Evolutionary conservation across 148 eudicot species (phyloP).

Genomic region (Amaranthus palmeri): DNA sequence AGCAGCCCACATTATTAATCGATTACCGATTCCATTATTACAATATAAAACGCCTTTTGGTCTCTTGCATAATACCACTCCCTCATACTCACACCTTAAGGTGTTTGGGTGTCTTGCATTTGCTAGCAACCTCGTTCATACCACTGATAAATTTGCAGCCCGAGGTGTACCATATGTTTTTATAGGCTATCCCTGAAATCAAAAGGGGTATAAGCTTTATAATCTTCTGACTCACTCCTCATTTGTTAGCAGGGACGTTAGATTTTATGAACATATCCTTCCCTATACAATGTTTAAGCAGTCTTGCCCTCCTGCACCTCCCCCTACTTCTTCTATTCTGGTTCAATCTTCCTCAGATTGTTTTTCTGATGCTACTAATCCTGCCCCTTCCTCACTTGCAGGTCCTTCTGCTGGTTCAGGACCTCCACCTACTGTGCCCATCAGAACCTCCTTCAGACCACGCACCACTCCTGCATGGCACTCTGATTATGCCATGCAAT

Average conservation of each 20-base stretch:
- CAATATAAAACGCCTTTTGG: not conserved
- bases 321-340: not conserved
- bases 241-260: not conserved
- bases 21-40: not conserved
- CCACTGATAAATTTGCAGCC: no score
- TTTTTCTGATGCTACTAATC: not conserved
- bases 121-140: not conserved
- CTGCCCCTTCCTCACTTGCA: no score
- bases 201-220: not conserved
- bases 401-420: no score
- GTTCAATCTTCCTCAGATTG: no score
- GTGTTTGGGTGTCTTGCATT: not conserved
- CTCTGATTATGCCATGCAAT: no score
- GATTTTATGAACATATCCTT: not conserved
- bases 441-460: no score
- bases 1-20: not conserved
- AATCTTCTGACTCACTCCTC: not conserved
- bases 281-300: slow-evolving; percentile 5
- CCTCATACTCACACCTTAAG: not conserved
- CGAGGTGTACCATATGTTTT: not conserved
- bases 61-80: not conserved
- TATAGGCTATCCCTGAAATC: not conserved
- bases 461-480: no score
- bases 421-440: no score
- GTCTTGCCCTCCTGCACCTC: no score